A percentile compares a stretch with the other conserved stretches of the same genome.
These are phyloP conservation scores for Cordyceps cicadae DNA, from an alignment of 2,329 filamentous ascomycete genomes.

Conservation along the genomic window DNA sequence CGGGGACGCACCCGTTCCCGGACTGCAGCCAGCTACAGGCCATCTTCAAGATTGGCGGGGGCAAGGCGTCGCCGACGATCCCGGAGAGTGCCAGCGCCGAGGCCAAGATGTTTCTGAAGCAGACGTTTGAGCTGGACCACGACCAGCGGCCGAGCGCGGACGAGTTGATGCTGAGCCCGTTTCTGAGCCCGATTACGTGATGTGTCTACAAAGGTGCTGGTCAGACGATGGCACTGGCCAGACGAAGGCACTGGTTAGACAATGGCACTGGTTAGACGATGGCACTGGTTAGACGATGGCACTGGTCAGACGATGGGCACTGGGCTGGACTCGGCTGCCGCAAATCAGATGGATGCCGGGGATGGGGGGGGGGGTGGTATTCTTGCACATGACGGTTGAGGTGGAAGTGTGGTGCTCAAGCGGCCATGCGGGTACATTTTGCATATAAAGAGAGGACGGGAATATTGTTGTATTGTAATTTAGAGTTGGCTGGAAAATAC, in stretches of 20 bases:
- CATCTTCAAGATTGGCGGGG: constrained; percentile 95
- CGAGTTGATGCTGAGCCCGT: constrained; percentile 75
- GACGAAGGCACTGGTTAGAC: too few relatives aligned
- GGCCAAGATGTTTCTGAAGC: constrained; percentile 71
- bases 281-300: too few relatives aligned
- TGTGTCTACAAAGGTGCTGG: background rate
- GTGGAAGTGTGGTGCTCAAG: background rate
- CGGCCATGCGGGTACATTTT: constrained; percentile 3
- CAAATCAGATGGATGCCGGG: background rate
- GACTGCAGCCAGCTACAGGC: constrained; percentile 96
- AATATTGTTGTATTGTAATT: constrained; percentile 3
- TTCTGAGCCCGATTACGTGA: constrained; percentile 65
- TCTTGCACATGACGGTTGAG: background rate
- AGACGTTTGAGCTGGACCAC: constrained; percentile 94
- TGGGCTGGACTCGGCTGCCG: constrained; percentile 5
- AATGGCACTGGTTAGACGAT: background rate
- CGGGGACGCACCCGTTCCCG: constrained; percentile 89
- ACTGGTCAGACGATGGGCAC: background rate
- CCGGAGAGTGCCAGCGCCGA: constrained; percentile 81
- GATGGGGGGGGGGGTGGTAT: background rate
- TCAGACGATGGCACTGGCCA: too few relatives aligned
- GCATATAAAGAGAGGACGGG: background rate
- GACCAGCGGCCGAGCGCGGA: constrained; percentile 87
- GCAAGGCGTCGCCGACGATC: constrained; percentile 77
- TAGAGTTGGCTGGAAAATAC: background rate